Evolutionary conservation across 106 monocot genomes (phyloP).

Genomic region (Apostasia shenzhenica): DNA sequence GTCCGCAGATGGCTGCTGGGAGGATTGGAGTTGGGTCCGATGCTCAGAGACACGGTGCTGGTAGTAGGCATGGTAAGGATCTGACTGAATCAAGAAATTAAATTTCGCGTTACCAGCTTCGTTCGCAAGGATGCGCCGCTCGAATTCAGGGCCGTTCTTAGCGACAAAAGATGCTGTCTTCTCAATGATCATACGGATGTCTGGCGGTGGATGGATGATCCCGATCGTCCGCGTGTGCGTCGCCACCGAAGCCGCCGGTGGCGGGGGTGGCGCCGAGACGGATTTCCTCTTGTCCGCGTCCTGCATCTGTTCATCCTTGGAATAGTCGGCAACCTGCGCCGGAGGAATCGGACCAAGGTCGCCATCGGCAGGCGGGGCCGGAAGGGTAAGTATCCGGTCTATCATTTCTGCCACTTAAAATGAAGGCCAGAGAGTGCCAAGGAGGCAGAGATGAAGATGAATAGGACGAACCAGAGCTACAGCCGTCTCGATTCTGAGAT

Average conservation of each 20-base stretch:
- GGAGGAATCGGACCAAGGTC: conserved; percentile 48
- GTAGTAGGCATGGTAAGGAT: conserved; percentile 94
- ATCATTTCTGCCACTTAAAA: conserved; percentile 15
- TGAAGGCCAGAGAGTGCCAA: background rate
- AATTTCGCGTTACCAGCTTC: conserved; percentile 82
- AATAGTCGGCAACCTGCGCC: conserved; percentile 21
- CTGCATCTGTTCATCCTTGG: conserved; percentile 1
- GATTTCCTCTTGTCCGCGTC: background rate
- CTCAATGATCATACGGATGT: conserved; percentile 86
- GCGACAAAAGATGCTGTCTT: conserved; percentile 89
- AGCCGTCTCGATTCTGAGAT: too few species aligned
- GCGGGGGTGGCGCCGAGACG: background rate
- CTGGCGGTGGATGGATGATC: conserved; percentile 95
- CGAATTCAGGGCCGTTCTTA: conserved; percentile 93
- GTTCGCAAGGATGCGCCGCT: conserved; percentile 70
- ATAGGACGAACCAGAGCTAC: too few species aligned
- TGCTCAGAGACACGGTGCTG: conserved; percentile 70
- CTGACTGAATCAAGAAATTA: conserved; percentile 70
- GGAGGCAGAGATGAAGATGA: too few species aligned
- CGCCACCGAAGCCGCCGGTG: conserved; percentile 47
- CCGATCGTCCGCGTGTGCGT: conserved; percentile 89
- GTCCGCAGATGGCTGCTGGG: conserved; percentile 4
- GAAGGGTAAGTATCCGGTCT: conserved; percentile 51
- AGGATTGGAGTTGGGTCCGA: conserved; percentile 36
- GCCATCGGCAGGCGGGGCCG: conserved; percentile 67